Percentiles rank a stretch among this genome's conserved stretches.
These are phyloP conservation scores for Penicillium sumatraense DNA, from an alignment of 2,329 filamentous ascomycete genomes.

Conservation along the genomic window DNA sequence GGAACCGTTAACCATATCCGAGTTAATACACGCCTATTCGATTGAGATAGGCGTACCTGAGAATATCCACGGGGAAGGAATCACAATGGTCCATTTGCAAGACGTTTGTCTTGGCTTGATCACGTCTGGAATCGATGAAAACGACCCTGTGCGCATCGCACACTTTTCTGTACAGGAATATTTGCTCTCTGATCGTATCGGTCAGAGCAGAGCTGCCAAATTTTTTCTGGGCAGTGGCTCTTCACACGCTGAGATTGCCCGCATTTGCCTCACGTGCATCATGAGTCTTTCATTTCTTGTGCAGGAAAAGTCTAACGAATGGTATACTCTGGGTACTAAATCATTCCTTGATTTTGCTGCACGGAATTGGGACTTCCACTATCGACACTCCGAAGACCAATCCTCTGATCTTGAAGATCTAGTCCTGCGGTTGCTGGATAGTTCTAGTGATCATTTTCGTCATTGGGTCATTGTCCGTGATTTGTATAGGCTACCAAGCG, in stretches of 20 bases:
- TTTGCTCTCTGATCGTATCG: constrained; percentile 30
- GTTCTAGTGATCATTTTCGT: not conserved
- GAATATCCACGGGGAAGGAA: too few species aligned
- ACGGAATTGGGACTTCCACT: too few species aligned
- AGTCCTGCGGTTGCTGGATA: too few species aligned
- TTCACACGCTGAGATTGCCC: not conserved
- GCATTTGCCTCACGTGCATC: not conserved
- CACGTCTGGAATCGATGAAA: not conserved
- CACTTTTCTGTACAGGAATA: constrained; percentile 42
- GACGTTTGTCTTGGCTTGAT: constrained; percentile 33
- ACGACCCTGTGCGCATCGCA: constrained; percentile 19
- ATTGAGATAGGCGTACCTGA: constrained; percentile 29
- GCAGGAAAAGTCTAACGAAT: too few species aligned
- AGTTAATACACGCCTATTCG: constrained; percentile 30
- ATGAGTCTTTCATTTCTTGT: not conserved
- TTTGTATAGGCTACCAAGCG: too few species aligned
- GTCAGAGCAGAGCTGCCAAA: not conserved
- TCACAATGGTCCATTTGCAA: constrained; percentile 15
- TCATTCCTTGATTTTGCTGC: not conserved
- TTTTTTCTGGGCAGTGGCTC: not conserved
- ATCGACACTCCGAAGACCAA: too few species aligned
- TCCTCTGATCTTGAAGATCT: too few species aligned
- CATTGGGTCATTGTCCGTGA: not conserved
- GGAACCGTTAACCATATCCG: constrained; percentile 24
- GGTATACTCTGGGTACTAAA: too few species aligned